Percentiles rank a stretch among this genome's conserved stretches.
Conservation (phyloP, 1,284 basidiomycete species). For the Cutaneotrichosporon mucoides region DNA sequence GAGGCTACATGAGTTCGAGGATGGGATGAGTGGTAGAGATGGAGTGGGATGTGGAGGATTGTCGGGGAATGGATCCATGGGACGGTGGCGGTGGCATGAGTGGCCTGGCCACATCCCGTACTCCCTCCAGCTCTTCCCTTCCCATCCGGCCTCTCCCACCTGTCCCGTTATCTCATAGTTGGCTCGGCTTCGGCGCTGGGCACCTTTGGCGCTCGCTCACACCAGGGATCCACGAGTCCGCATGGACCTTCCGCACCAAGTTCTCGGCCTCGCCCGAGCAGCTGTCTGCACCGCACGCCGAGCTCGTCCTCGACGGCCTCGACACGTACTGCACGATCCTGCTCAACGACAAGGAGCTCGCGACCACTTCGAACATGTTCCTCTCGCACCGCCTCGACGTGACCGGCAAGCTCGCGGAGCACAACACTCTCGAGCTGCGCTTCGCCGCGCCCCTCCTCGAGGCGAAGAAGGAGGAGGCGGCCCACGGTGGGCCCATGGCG, state of each 20-base stretch:
- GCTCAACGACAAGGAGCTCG: constrained; percentile 66
- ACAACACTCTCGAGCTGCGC: constrained; percentile 63
- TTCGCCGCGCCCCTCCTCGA: constrained; percentile 73
- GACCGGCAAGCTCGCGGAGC: constrained; percentile 56
- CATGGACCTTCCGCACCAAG: constrained; percentile 74
- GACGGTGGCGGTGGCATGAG: too few species aligned
- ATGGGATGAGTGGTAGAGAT: too few species aligned
- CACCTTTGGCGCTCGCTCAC: background rate
- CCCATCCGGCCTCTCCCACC: background rate
- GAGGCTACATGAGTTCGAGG: too few species aligned
- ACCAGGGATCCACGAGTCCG: constrained; percentile 76
- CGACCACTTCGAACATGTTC: constrained; percentile 70
- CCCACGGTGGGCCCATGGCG: constrained; percentile 34
- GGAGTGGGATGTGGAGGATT: too few species aligned
- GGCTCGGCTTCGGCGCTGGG: too few species aligned
- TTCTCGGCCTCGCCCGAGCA: constrained; percentile 58
- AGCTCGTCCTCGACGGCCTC: constrained; percentile 79
- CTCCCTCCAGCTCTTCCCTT: background rate
- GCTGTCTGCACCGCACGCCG: constrained; percentile 52
- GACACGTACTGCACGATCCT: constrained; percentile 74
- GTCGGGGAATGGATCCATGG: too few species aligned
- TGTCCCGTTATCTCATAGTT: background rate
- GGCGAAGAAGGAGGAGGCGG: constrained; percentile 51
- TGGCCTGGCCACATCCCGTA: background rate
- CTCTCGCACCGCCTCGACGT: constrained; percentile 61